A percentile compares a stretch with the other conserved stretches of the same genome.
Evolutionary conservation across 306 rosid species (phyloP).

Genomic region (Quercus glauca): DNA sequence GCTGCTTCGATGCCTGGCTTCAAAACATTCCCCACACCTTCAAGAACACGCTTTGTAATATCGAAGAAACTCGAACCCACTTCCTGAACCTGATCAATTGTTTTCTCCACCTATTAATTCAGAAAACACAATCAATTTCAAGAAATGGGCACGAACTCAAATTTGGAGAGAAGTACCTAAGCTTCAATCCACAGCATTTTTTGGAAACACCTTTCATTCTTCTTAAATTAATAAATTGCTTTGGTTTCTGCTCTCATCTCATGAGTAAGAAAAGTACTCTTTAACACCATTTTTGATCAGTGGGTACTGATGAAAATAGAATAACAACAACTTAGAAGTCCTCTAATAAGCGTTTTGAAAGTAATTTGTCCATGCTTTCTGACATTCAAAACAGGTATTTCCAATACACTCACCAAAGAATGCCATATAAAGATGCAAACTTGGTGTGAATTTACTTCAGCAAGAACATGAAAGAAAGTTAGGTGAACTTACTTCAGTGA

Average conservation of each 20-base stretch:
- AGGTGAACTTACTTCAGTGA: conserved; percentile 49
- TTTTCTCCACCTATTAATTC: conserved; percentile 66
- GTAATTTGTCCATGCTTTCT: background rate
- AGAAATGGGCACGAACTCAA: conserved; percentile 12
- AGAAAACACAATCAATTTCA: background rate
- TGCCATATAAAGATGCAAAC: background rate
- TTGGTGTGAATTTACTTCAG: background rate
- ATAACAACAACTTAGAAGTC: background rate
- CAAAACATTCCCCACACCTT: conserved; percentile 46
- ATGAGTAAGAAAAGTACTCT: background rate
- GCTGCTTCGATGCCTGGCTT: conserved; percentile 79
- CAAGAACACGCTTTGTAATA: conserved; percentile 41
- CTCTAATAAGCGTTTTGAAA: background rate
- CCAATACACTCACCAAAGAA: background rate
- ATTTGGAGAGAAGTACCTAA: background rate
- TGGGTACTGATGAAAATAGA: background rate
- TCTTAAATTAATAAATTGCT: background rate
- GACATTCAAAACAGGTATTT: background rate
- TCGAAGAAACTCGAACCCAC: conserved; percentile 58
- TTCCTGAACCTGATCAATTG: conserved; percentile 76
- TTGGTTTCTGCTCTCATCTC: background rate
- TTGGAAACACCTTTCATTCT: background rate
- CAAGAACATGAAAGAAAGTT: background rate
- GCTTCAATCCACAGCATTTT: background rate
- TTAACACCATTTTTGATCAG: background rate